These are phyloP conservation scores for Pleurostoma richardsiae DNA, from an alignment of 2,329 filamentous ascomycete genomes.

Conservation along the genomic window DNA sequence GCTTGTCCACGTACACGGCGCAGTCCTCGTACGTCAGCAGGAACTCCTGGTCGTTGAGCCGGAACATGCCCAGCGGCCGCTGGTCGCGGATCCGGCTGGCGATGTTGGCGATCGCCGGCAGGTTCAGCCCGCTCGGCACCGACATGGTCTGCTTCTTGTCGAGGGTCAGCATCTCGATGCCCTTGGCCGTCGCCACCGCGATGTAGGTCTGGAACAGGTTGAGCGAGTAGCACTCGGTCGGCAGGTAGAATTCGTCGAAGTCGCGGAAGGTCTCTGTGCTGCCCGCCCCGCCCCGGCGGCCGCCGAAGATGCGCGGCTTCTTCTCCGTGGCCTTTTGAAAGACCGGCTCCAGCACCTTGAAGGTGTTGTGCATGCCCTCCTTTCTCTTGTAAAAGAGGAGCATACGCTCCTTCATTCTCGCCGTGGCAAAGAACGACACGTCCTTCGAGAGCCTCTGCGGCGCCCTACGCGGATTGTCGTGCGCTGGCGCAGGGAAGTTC, in stretches of 20 bases:
- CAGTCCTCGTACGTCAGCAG: conserved; percentile 92
- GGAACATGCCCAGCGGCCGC: conserved; percentile 91
- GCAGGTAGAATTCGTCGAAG: conserved; percentile 98
- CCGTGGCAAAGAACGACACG: conserved; percentile 93
- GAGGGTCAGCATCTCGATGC: conserved; percentile 91
- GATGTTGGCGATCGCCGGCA: conserved; percentile 77
- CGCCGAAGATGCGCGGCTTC: conserved; percentile 62
- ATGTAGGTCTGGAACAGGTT: conserved; percentile 96
- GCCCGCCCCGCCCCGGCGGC: conserved; percentile 56
- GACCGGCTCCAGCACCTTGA: conserved; percentile 95
- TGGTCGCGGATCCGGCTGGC: conserved; percentile 78
- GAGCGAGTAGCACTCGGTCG: conserved; percentile 88
- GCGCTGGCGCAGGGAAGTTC: conserved; percentile 54
- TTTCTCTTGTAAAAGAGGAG: conserved; percentile 97
- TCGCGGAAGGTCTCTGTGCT: conserved; percentile 95
- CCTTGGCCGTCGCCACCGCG: conserved; percentile 83
- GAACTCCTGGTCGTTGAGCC: conserved; percentile 87
- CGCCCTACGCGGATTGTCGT: conserved; percentile 75
- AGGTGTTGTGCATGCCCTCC: conserved; percentile 85
- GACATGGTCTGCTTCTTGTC: conserved; percentile 97
- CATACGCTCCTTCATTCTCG: conserved; percentile 93
- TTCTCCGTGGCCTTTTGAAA: conserved; percentile 89
- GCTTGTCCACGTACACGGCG: conserved; percentile 96
- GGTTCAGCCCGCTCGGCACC: conserved; percentile 74
- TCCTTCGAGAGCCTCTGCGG: conserved; percentile 90